A percentile compares a stretch with the other conserved stretches of the same genome.
These are phyloP conservation scores for Starmerella etchellsii DNA, from an alignment of 805 yeast genomes.

Conservation along the genomic window DNA sequence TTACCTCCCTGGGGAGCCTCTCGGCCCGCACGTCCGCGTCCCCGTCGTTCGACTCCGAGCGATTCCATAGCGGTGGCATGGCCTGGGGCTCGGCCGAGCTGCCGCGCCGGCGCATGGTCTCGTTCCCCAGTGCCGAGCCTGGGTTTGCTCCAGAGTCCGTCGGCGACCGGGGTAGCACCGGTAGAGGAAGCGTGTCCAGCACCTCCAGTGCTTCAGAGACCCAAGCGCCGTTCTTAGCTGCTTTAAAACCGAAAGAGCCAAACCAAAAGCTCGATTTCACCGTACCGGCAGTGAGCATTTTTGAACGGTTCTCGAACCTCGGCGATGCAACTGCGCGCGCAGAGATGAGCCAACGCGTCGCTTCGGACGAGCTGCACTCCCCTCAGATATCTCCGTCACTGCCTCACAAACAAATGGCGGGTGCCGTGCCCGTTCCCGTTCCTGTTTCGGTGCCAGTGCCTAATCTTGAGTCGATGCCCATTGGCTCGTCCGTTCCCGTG, in stretches of 20 bases:
- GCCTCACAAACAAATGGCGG: not conserved
- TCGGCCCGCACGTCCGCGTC: slow-evolving; percentile 9
- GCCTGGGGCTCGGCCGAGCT: slow-evolving; percentile 22
- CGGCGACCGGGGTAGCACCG: not conserved
- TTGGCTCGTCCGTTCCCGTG: not conserved
- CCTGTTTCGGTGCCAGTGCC: slow-evolving; percentile 1
- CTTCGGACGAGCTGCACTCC: not conserved
- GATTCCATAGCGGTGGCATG: slow-evolving; percentile 19
- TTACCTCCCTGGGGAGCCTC: slow-evolving; percentile 1
- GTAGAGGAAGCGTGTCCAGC: not conserved
- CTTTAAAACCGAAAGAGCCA: slow-evolving; percentile 4
- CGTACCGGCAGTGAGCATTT: slow-evolving; percentile 19
- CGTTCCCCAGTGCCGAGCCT: slow-evolving; percentile 12
- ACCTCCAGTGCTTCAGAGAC: not conserved
- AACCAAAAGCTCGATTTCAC: slow-evolving; percentile 15
- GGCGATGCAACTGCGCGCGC: slow-evolving; percentile 22
- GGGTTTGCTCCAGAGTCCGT: not conserved
- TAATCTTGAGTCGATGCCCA: not conserved
- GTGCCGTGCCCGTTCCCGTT: slow-evolving; percentile 5
- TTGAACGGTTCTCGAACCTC: slow-evolving; percentile 20
- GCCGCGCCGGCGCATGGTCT: slow-evolving; percentile 12
- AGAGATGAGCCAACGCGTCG: slow-evolving; percentile 3
- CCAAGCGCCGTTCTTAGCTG: slow-evolving; percentile 13
- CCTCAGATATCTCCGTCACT: slow-evolving; percentile 3
- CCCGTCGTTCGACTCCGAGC: slow-evolving; percentile 17